A percentile compares a stretch with the other conserved stretches of the same genome.
phyloP scores from a whole-genome alignment of 2,329 filamentous ascomycete species.

The Chaetomium olivaceum region DNA sequence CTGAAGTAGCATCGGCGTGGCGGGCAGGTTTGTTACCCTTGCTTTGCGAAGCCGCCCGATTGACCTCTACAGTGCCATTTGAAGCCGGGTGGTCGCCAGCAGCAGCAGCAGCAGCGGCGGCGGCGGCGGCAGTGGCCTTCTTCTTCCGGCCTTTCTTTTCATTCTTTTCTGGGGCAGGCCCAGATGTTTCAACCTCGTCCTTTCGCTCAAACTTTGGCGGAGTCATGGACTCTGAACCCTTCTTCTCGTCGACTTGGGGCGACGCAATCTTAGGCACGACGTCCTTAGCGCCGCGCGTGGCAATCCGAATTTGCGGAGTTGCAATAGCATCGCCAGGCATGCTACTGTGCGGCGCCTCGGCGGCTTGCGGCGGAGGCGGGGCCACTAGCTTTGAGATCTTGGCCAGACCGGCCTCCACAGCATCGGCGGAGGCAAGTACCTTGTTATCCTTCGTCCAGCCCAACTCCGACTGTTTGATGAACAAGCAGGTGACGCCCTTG shows the following conservation, averaged over 20 bases:
- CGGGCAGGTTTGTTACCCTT: slow-evolving; percentile 37
- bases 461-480: slow-evolving; percentile 83
- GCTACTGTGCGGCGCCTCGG: slow-evolving; percentile 45
- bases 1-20: slow-evolving; percentile 35
- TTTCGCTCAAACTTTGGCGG: slow-evolving; percentile 48
- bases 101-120: slow-evolving; percentile 48
- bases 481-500: slow-evolving; percentile 88
- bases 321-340: slow-evolving; percentile 43
- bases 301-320: slow-evolving; percentile 40
- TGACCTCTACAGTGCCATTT: slow-evolving; percentile 43
- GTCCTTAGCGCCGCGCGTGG: slow-evolving; percentile 42
- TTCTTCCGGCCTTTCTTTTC: slow-evolving; percentile 67
- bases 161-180: slow-evolving; percentile 52
- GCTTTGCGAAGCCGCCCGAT: slow-evolving; percentile 39
- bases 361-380: slow-evolving; percentile 48
- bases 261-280: slow-evolving; percentile 36
- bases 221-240: slow-evolving; percentile 37
- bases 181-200: slow-evolving; percentile 48
- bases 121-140: slow-evolving; percentile 53
- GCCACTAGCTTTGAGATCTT: slow-evolving; percentile 69
- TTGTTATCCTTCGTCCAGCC: slow-evolving; percentile 92
- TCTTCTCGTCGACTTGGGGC: slow-evolving; percentile 39
- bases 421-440: slow-evolving; percentile 76
- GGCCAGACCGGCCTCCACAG: slow-evolving; percentile 71
- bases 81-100: slow-evolving; percentile 42